Evolutionary conservation across 805 yeast species (phyloP).

Genomic region (Huiozyma sinensis): DNA sequence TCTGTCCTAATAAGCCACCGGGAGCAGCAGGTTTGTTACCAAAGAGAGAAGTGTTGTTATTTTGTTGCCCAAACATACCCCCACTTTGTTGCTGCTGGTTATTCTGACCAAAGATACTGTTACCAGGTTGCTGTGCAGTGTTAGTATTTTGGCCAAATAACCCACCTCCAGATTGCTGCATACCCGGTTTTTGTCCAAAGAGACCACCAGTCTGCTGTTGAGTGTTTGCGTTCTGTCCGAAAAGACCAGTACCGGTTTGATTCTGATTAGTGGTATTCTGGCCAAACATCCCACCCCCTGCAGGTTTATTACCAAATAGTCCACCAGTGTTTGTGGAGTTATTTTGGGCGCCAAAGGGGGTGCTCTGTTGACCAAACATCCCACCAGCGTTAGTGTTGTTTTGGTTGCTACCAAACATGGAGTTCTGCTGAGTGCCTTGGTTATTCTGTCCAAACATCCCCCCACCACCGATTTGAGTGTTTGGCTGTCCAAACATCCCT

Average conservation of each 20-base stretch:
- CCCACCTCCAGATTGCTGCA: slow-evolving; percentile 14
- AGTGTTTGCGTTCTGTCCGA: slow-evolving; percentile 20
- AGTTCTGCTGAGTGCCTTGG: too few relatives aligned
- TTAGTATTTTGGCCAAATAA: slow-evolving; percentile 16
- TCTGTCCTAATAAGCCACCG: slow-evolving; percentile 22
- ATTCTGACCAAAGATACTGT: slow-evolving; percentile 25
- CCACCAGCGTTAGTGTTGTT: slow-evolving; percentile 1
- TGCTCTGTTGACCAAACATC: slow-evolving; percentile 19
- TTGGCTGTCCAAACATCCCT: slow-evolving; percentile 13
- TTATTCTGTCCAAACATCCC: slow-evolving; percentile 8
- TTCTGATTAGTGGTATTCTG: slow-evolving; percentile 14
- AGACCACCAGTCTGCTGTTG: slow-evolving; percentile 14
- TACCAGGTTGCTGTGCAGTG: slow-evolving; percentile 23
- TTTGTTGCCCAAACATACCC: slow-evolving; percentile 26
- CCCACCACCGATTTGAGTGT: slow-evolving; percentile 4
- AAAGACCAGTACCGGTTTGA: slow-evolving; percentile 18
- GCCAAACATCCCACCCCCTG: slow-evolving; percentile 22
- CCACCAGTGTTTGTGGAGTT: slow-evolving; percentile 9
- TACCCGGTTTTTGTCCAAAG: slow-evolving; percentile 23
- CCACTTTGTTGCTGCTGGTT: slow-evolving; percentile 9
- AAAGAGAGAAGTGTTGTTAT: neutral
- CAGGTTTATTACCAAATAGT: slow-evolving; percentile 18
- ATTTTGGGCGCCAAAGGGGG: slow-evolving; percentile 7
- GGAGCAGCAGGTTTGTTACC: slow-evolving; percentile 5
- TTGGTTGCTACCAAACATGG: slow-evolving; percentile 3